These are phyloP conservation scores for Cytospora paraplurivora DNA, from an alignment of 2,329 filamentous ascomycete species.

Conservation along the genomic window DNA sequence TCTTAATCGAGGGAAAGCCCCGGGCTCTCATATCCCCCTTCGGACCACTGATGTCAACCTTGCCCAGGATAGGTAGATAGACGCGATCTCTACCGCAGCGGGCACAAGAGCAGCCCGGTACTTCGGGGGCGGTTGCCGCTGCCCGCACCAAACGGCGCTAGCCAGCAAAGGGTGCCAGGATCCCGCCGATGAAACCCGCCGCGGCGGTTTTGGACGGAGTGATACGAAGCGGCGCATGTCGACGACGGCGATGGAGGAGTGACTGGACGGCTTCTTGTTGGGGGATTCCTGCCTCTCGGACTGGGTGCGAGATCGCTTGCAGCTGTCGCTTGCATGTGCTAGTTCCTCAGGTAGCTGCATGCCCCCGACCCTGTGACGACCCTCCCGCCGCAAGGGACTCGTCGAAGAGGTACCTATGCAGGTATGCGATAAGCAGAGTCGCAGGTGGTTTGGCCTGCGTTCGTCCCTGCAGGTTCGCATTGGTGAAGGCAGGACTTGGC, in stretches of 20 bases:
- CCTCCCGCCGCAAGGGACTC: neutral
- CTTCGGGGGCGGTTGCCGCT: neutral
- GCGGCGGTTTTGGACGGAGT: constrained; percentile 12
- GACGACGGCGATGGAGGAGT: neutral
- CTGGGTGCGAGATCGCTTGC: constrained; percentile 6
- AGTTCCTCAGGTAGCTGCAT: constrained; percentile 10
- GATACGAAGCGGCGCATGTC: constrained; percentile 10
- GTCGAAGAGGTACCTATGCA: too few relatives aligned
- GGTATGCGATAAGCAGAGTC: neutral
- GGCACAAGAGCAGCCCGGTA: neutral
- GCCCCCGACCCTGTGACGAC: constrained; percentile 4
- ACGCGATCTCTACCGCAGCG: neutral
- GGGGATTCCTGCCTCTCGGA: neutral
- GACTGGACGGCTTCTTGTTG: neutral
- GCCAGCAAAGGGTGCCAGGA: constrained; percentile 12
- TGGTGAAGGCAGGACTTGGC: neutral
- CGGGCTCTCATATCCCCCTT: constrained; percentile 4
- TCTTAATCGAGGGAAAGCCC: constrained; percentile 3
- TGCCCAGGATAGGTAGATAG: neutral
- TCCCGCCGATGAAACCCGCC: constrained; percentile 15
- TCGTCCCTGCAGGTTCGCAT: neutral
- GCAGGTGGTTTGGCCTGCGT: neutral
- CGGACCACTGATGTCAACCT: neutral
- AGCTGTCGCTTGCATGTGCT: constrained; percentile 17
- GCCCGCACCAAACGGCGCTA: constrained; percentile 8